Base-by-base conservation (phyloP, 257 asterid genomes). In the Paraleonurus japonicus region DNA sequence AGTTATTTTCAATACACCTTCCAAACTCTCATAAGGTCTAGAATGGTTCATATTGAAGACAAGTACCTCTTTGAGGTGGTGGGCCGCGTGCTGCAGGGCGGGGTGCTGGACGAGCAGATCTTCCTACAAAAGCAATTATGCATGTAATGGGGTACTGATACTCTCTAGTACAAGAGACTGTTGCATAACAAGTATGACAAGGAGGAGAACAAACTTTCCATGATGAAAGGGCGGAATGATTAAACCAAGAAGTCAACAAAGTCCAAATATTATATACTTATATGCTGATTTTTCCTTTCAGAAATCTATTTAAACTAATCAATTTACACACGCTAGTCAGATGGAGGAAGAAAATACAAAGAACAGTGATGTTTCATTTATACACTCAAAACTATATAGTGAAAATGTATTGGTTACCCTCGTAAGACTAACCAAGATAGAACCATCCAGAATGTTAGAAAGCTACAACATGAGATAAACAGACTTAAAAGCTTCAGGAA, bases 101-200 rank as follows among this genome's bases (percentile, higher is more conserved):
- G 64, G 87, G 86, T 17, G 96, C 87, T 2, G 96, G 67, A 39
- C 93, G 95, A 19, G 95, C 80, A 75, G 93, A 78, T 82, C 90
- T 84, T 81, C 97, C 97, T 88, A 82, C 53, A 71, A 67, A 70
- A 63, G 11, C 32, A 68, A 47, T 55, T 17, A 37, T 32, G 15
- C 19, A 53, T 65, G 7, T 10, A 57, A 54, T 17, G 33, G 61
- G 45, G 8, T 53, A 32, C 30, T 13, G 8, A 30, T 23, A 12
- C 65, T 15, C 45, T 19, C 28, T 16, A 41, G 24, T 3, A 15
- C 71, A 16, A 59, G 32, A 54, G 13, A 70, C 8, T 5, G 47
- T 7, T 9, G 69, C 26, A 48, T 35, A 45, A 11, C 19, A 20
- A 69, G 24, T 9, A 62, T 6, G 16, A 9, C 51, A 39, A 30